Conservation (phyloP, 495 filamentous ascomycete species). For the Schizothecium vesticola region DNA sequence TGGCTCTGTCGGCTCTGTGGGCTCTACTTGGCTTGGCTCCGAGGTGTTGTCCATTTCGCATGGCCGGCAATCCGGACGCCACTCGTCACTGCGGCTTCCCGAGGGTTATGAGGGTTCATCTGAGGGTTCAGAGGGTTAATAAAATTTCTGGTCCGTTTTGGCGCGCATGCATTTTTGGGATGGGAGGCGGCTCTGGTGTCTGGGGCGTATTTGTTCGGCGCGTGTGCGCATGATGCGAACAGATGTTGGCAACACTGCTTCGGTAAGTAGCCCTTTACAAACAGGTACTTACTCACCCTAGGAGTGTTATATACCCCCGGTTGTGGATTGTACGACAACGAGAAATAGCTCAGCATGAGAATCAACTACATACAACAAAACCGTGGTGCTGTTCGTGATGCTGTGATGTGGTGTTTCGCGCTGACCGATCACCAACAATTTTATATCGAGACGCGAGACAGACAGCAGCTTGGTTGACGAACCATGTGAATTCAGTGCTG, state of each 20-base stretch:
- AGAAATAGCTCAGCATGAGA: conserved; percentile 1
- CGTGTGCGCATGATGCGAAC: neutral
- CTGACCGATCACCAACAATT: neutral
- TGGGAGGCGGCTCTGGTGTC: conserved; percentile 4
- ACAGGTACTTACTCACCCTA: neutral
- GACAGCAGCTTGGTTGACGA: neutral
- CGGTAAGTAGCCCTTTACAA: conserved; percentile 7
- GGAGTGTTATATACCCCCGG: conserved; percentile 13
- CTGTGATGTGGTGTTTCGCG: neutral
- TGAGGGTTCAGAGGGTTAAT: conserved; percentile 12
- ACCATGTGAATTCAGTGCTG: neutral
- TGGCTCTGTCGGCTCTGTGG: conserved; percentile 44
- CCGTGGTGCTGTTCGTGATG: neutral
- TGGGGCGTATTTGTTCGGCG: neutral
- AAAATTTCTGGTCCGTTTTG: conserved; percentile 14
- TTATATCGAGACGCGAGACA: neutral
- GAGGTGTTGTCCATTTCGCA: neutral
- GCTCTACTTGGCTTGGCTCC: conserved; percentile 18
- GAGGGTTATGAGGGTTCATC: conserved; percentile 24
- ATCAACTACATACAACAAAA: neutral
- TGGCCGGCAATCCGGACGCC: neutral
- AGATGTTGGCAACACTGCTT: neutral
- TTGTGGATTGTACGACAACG: conserved; percentile 14
- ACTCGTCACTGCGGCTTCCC: conserved; percentile 11
- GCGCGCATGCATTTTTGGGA: conserved; percentile 6